Base-by-base conservation (phyloP, 805 yeast species). In the Sporopachydermia lactativora region DNA sequence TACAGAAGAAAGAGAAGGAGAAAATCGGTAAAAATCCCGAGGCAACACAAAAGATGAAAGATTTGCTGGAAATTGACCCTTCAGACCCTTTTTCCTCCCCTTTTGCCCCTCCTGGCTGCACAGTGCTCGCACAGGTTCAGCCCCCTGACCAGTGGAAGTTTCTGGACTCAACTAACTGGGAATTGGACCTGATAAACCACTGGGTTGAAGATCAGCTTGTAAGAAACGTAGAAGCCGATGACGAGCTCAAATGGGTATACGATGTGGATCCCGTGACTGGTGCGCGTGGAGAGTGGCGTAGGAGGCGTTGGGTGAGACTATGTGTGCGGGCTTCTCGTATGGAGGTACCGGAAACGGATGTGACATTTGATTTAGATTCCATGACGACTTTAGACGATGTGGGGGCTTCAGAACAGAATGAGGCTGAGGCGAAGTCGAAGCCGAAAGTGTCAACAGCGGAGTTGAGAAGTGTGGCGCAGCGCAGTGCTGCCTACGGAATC, bases 241-340 rank as follows among this genome's bases (percentile, higher is more conserved):
- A 71, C 18, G 86, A 76, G 42, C 81, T 80, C 35, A 84, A 84
- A 56, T 84, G 95, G 95, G 89, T 82, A 15, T 84, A 84, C 54
- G 95, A 84, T 55, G 52, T 57, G 34, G 53, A 54, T n/a, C 31
- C 31, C 13, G 49, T 42, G 15, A 54, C 50, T 41, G 47, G 39
- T 8, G 39, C 36, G 16, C 17, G 38, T 11, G 31, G 28, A 16
- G 42, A 41, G 3, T 42, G 44, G 42, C 39, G 57, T 35, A 40
- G 55, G 8, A 37, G 57, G 34, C 19, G 57, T 13, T 52, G 57
- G 57, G 36, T 36, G 5, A 42, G 56, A n/a, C 15, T 19, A 14
- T 50, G 53, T 36, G 14, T 38, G 3, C 41, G 40, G 15, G 3
- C 18, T 15, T 36, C 18, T 13, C 35, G 6, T 35, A 24, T 8